Evolutionary conservation across 2,329 filamentous ascomycete species (phyloP).

Genomic region (Sporothrix luriei): DNA sequence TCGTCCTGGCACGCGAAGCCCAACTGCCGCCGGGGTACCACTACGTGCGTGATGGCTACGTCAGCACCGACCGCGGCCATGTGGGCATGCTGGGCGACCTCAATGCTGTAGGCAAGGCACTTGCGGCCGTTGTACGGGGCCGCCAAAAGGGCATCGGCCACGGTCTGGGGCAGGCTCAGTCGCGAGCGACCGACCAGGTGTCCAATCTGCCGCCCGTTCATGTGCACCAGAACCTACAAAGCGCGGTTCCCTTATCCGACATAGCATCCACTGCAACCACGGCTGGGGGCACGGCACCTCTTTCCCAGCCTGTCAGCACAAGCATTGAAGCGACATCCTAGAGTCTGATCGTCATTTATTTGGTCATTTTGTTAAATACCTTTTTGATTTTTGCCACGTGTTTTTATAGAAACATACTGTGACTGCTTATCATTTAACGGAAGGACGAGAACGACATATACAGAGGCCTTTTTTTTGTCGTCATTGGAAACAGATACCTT

Average conservation of each 20-base stretch:
- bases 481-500: background rate
- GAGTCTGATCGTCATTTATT: background rate
- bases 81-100: slow-evolving; percentile 85
- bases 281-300: background rate
- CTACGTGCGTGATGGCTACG: slow-evolving; percentile 70
- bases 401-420: background rate
- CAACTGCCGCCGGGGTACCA: slow-evolving; percentile 83
- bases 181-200: background rate
- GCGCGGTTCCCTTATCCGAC: background rate
- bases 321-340: background rate
- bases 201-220: background rate
- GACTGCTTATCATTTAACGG: background rate
- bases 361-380: background rate
- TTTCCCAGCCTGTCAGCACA: background rate
- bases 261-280: background rate
- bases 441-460: background rate
- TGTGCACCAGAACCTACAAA: background rate
- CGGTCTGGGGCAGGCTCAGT: slow-evolving; percentile 42
- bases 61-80: slow-evolving; percentile 82
- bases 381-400: background rate
- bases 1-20: slow-evolving; percentile 80
- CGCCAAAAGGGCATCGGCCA: slow-evolving; percentile 72
- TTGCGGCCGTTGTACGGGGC: slow-evolving; percentile 68
- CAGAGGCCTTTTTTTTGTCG: background rate
- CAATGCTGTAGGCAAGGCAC: slow-evolving; percentile 73